These are phyloP conservation scores for Candida pseudocylindracea DNA, from an alignment of 1,139 yeast species.

Conservation along the genomic window DNA sequence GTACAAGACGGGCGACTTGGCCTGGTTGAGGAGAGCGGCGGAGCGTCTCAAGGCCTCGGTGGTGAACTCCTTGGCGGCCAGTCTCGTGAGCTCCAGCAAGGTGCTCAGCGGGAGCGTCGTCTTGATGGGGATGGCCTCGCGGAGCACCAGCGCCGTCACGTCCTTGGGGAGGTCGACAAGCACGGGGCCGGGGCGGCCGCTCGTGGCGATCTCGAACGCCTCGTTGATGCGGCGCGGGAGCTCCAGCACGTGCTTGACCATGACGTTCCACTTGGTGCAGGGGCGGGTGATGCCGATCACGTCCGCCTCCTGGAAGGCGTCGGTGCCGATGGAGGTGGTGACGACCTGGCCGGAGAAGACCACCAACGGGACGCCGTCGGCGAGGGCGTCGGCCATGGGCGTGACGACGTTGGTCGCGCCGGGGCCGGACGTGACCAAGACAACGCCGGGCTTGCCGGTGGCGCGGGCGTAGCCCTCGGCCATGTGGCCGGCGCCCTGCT, in stretches of 20 bases:
- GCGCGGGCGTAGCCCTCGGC: slow-evolving; percentile 98
- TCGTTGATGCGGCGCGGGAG: slow-evolving; percentile 90
- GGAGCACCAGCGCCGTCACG: slow-evolving; percentile 79
- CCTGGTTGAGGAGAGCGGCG: slow-evolving; percentile 54
- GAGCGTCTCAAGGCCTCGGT: slow-evolving; percentile 55
- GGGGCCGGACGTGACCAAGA: slow-evolving; percentile 92
- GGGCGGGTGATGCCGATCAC: slow-evolving; percentile 91
- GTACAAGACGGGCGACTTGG: slow-evolving; percentile 74
- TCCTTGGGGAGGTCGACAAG: slow-evolving; percentile 95
- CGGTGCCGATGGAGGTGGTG: slow-evolving; percentile 89
- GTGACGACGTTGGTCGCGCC: slow-evolving; percentile 97
- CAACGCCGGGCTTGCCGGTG: slow-evolving; percentile 94
- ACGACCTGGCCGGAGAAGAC: slow-evolving; percentile 98
- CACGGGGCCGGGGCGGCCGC: slow-evolving; percentile 97
- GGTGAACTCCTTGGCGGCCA: slow-evolving; percentile 58
- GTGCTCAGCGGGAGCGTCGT: slow-evolving; percentile 73
- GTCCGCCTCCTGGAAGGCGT: slow-evolving; percentile 98
- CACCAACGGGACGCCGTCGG: slow-evolving; percentile 93
- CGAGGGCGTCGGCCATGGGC: slow-evolving; percentile 92
- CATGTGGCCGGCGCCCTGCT: slow-evolving; percentile 99
- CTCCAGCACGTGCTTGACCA: slow-evolving; percentile 90
- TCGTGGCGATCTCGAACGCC: slow-evolving; percentile 90
- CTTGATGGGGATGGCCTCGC: slow-evolving; percentile 71
- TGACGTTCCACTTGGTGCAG: slow-evolving; percentile 97
- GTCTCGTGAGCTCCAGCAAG: slow-evolving; percentile 44